Base-by-base conservation (phyloP, 768 basidiomycete genomes). In the Coprinellus aureogranulatus region DNA sequence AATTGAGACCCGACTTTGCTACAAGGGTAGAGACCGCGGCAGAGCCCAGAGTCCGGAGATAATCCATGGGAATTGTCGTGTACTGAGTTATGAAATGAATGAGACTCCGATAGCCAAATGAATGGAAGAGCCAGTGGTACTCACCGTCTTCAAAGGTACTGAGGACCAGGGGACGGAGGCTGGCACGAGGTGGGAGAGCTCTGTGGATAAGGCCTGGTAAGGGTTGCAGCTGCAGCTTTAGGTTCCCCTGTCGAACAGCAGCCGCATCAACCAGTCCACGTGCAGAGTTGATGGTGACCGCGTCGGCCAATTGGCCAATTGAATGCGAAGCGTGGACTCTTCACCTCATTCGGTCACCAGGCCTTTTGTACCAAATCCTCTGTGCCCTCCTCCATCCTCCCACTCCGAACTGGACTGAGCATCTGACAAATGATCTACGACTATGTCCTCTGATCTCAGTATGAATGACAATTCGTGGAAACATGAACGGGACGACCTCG, bases 21-120 rank as follows among this genome's bases (percentile, higher is more conserved):
- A 98, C 91, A n/a, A 97, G 81, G 8, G 87, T 85, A 40, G 90
- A 94, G 44, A 91, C 94, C 6, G 94, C 94, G 45, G 86, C 90
- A 54, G 89, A 90, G 34, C 92, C 92, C 16, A 94, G 78, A 30
- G 78, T 91, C 63, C 90, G 81, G 57, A 94, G 73, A 66, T 92
- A 91, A 62, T 94, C 92, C 92, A 94, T 93, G 37, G 62, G n/a
- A n/a, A 22, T 49, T 39, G 27, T 28, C 9, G 48, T 30, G 41
- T 45, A 37, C 41, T 23, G 50, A 34, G 10, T 23, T 16, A 26
- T 23, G 23, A 3, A 23, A 20, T n/a, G n/a, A n/a, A n/a, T n/a
- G n/a, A n/a, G n/a, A n/a, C n/a, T n/a, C n/a, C n/a, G n/a, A n/a
- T n/a, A n/a, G n/a, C n/a, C n/a, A n/a, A n/a, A n/a, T n/a, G n/a